These are phyloP conservation scores for Apiospora pterosperma DNA, from an alignment of 2,329 filamentous ascomycete genomes.

Conservation along the genomic window DNA sequence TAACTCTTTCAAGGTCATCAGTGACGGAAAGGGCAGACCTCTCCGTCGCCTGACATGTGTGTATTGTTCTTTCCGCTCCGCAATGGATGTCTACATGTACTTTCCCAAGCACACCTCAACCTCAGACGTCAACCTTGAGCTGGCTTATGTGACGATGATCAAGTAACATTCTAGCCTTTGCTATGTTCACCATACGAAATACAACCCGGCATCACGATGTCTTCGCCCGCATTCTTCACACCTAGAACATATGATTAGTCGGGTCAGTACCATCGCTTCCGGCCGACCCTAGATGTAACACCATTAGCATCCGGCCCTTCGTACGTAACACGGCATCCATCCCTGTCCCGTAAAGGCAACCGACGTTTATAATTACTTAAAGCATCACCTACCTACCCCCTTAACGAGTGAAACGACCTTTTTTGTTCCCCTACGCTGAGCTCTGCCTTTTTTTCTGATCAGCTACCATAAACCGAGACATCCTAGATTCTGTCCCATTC, in stretches of 20 bases:
- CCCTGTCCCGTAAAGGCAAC: too few species aligned
- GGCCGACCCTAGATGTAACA: not conserved
- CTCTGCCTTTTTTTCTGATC: not conserved
- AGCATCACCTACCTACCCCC: too few species aligned
- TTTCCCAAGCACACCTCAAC: too few species aligned
- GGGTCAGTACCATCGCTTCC: not conserved
- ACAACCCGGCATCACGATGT: not conserved
- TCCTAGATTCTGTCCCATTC: too few species aligned
- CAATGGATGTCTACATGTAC: too few species aligned
- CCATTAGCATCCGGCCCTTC: not conserved
- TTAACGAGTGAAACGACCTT: not conserved
- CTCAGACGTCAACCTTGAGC: too few species aligned
- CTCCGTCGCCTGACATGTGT: not conserved
- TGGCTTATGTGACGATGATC: too few species aligned
- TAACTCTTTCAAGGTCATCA: not conserved
- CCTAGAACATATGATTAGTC: not conserved
- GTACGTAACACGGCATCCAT: not conserved
- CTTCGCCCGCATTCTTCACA: not conserved
- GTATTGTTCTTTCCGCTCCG: not conserved
- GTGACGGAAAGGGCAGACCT: not conserved
- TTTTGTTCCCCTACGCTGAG: not conserved
- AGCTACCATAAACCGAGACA: not conserved
- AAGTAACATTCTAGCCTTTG: too few species aligned
- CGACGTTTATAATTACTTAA: too few species aligned
- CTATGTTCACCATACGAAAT: not conserved